A percentile compares a stretch with the other conserved stretches of the same genome.
These are phyloP conservation scores for Blastomyces silverae DNA, from an alignment of 2,329 filamentous ascomycete genomes.

Conservation along the genomic window DNA sequence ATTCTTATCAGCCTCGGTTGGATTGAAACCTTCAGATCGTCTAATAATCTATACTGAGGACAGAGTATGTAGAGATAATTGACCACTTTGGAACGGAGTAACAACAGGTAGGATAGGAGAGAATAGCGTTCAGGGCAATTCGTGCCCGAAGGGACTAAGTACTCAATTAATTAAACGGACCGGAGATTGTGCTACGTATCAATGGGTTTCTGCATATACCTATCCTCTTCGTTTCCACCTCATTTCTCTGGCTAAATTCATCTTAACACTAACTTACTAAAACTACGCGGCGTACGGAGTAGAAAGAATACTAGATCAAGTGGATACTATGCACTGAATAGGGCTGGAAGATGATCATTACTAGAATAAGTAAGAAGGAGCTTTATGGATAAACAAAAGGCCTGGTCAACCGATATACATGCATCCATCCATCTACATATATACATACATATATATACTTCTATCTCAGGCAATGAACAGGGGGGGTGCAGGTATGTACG, in stretches of 20 bases:
- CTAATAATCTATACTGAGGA: too few relatives aligned
- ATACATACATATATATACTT: neutral
- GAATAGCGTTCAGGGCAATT: too few relatives aligned
- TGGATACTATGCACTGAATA: neutral
- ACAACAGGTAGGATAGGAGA: too few relatives aligned
- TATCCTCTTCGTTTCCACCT: neutral
- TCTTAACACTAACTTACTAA: neutral
- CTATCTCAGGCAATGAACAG: neutral
- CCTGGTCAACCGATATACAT: neutral
- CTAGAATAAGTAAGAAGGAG: too few relatives aligned
- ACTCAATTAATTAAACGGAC: neutral
- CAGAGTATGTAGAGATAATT: too few relatives aligned
- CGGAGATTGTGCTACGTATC: neutral
- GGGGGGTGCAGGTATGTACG: neutral
- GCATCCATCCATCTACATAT: neutral
- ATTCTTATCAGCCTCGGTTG: too few relatives aligned
- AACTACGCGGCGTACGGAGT: too few relatives aligned
- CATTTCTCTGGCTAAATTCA: neutral
- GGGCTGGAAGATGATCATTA: neutral
- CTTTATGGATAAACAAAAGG: neutral
- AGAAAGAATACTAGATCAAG: too few relatives aligned
- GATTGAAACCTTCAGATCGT: too few relatives aligned
- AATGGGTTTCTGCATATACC: neutral
- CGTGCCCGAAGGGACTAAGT: too few relatives aligned
- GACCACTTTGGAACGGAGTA: too few relatives aligned